Percentiles rank a stretch among this genome's conserved stretches.
Conservation (phyloP, 1,139 yeast species). For the Candida sp. region DNA sequence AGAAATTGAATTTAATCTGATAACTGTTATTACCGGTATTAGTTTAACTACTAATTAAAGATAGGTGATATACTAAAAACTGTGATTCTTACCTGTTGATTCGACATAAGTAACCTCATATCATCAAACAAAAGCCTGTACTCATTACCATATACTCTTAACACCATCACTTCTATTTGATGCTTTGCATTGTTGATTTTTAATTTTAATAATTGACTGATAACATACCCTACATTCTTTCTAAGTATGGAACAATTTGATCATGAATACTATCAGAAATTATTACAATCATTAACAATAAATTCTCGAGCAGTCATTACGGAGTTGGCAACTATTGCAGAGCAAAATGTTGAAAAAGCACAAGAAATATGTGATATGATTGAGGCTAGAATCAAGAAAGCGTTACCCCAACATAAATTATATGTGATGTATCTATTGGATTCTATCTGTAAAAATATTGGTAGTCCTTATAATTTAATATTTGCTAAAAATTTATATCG, state of each 20-base stretch:
- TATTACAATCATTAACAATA: constrained; percentile 31
- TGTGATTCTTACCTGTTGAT: not conserved
- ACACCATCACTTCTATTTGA: not conserved
- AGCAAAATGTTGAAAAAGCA: constrained; percentile 26
- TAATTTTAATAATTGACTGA: not conserved
- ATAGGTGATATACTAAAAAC: not conserved
- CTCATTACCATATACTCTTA: not conserved
- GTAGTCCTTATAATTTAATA: constrained; percentile 41
- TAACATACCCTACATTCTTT: not conserved
- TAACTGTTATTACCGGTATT: not conserved
- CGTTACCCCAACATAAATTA: constrained; percentile 39
- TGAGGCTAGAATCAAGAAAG: constrained; percentile 31
- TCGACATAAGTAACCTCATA: not conserved
- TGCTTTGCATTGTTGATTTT: not conserved
- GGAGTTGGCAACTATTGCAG: constrained; percentile 39
- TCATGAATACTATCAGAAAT: constrained; percentile 27
- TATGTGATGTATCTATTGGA: constrained; percentile 38
- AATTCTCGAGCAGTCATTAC: constrained; percentile 38
- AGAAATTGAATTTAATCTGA: not conserved
- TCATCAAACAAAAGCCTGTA: not conserved
- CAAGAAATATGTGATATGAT: constrained; percentile 28
- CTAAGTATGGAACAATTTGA: constrained; percentile 13
- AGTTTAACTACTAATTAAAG: not conserved
- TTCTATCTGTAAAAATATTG: constrained; percentile 40
- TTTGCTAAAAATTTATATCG: constrained; percentile 32